These are phyloP conservation scores for Neopestalotiopsis clavispora DNA, from an alignment of 2,329 filamentous ascomycete species.

Conservation along the genomic window DNA sequence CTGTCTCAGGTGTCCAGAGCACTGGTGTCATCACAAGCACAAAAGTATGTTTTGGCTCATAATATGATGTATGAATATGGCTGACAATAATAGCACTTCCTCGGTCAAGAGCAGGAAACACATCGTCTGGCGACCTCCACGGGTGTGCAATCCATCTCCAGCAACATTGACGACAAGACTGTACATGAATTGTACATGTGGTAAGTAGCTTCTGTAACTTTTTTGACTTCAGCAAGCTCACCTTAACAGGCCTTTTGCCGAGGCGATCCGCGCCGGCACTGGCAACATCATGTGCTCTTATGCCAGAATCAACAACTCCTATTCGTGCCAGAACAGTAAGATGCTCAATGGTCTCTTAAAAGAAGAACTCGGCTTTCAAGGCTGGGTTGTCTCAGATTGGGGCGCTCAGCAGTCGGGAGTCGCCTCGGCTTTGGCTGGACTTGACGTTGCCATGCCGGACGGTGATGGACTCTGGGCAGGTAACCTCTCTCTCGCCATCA, in stretches of 20 bases:
- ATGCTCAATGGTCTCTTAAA: constrained; percentile 53
- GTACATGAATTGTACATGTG: constrained; percentile 63
- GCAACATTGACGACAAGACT: constrained; percentile 57
- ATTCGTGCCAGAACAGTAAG: constrained; percentile 55
- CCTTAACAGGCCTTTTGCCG: constrained; percentile 59
- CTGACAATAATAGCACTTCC: constrained; percentile 53
- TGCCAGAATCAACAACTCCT: constrained; percentile 52
- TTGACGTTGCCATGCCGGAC: constrained; percentile 58
- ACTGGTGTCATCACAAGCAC: constrained; percentile 32
- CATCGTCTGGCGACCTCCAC: constrained; percentile 63
- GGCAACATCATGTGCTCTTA: constrained; percentile 49
- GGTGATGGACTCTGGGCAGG: constrained; percentile 43
- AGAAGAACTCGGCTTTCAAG: constrained; percentile 49
- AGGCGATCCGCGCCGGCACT: constrained; percentile 35
- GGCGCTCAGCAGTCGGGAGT: constrained; percentile 46
- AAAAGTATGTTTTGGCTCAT: constrained; percentile 19
- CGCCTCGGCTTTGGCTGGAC: constrained; percentile 46
- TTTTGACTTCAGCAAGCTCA: no score
- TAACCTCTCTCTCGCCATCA: constrained; percentile 51
- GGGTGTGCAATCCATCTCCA: constrained; percentile 51
- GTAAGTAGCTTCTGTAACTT: constrained; percentile 31
- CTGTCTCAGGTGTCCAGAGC: constrained; percentile 45
- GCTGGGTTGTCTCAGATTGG: constrained; percentile 48
- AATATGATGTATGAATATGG: constrained; percentile 62
- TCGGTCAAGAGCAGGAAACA: constrained; percentile 71